These are phyloP conservation scores for Triticum dicoccoides DNA, from an alignment of 176 grass and related monocot species.

Conservation along the genomic window DNA sequence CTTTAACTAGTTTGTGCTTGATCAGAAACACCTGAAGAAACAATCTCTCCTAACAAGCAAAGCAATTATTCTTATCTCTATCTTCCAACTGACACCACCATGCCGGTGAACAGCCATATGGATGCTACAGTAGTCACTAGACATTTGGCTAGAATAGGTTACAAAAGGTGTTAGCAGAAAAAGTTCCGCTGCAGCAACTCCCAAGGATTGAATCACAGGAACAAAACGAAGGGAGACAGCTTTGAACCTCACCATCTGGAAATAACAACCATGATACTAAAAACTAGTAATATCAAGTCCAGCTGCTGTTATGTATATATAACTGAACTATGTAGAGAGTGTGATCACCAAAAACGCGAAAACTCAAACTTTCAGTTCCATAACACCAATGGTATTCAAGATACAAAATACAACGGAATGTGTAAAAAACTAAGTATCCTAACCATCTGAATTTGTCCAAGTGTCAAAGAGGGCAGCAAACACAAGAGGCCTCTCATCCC, in stretches of 20 bases:
- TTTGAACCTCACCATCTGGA: not conserved
- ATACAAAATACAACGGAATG: not conserved
- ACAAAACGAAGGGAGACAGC: constrained; percentile 11
- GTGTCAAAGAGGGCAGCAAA: constrained; percentile 82
- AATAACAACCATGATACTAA: not conserved
- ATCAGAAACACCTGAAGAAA: not conserved
- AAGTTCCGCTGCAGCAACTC: not conserved
- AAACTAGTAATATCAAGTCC: not conserved
- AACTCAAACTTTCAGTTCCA: not conserved
- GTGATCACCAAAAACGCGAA: not conserved
- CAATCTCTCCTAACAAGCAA: not conserved
- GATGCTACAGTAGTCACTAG: not conserved
- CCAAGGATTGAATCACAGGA: not conserved
- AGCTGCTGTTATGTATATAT: not conserved
- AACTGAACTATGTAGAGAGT: not conserved
- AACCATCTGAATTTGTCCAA: constrained; percentile 74
- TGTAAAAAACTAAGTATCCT: constrained; percentile 15
- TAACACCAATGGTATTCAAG: not conserved
- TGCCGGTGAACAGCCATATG: not conserved
- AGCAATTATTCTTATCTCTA: not conserved
- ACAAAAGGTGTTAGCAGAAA: not conserved
- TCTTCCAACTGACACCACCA: not conserved
- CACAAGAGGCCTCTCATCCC: constrained; percentile 72
- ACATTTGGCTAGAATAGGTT: not conserved
- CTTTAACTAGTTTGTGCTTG: not conserved